phyloP scores from a whole-genome alignment of 2,329 filamentous ascomycete species.

The Pezicula carpinea region DNA sequence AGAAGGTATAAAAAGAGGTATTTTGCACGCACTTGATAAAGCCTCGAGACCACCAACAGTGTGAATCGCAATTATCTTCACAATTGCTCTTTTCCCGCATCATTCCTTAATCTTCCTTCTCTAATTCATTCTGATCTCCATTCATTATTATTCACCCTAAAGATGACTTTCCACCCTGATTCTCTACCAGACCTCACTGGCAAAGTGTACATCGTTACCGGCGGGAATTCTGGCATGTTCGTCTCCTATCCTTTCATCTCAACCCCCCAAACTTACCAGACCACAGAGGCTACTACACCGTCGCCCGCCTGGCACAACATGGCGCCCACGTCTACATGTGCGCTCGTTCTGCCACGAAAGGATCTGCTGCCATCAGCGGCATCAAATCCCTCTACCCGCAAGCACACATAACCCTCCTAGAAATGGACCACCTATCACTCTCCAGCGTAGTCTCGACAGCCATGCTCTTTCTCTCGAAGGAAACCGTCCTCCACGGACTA shows the following conservation, averaged over 20 bases:
- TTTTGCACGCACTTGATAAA: too few relatives aligned
- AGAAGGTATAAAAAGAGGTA: too few relatives aligned
- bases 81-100: neutral
- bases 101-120: neutral
- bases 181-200: conserved; percentile 15
- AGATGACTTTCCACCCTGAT: conserved; percentile 18
- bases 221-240: conserved; percentile 26
- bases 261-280: neutral
- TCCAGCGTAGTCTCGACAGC: conserved; percentile 29
- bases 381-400: conserved; percentile 14
- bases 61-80: too few relatives aligned
- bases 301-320: conserved; percentile 27
- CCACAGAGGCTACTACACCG: conserved; percentile 38
- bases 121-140: too few relatives aligned
- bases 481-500: conserved; percentile 32
- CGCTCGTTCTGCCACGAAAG: conserved; percentile 15
- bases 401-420: conserved; percentile 23
- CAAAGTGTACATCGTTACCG: conserved; percentile 26
- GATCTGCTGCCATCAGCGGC: conserved; percentile 10
- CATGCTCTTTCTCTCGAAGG: conserved; percentile 12
- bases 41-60: too few relatives aligned
- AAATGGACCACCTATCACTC: conserved; percentile 33
- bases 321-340: conserved; percentile 22
- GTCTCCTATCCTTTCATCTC: neutral
- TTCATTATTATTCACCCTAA: neutral